Evolutionary conservation across 2,329 filamentous ascomycete species (phyloP), one percentile per base, ranked within the genome.

Genomic region (Fusarium papillatum): DNA sequence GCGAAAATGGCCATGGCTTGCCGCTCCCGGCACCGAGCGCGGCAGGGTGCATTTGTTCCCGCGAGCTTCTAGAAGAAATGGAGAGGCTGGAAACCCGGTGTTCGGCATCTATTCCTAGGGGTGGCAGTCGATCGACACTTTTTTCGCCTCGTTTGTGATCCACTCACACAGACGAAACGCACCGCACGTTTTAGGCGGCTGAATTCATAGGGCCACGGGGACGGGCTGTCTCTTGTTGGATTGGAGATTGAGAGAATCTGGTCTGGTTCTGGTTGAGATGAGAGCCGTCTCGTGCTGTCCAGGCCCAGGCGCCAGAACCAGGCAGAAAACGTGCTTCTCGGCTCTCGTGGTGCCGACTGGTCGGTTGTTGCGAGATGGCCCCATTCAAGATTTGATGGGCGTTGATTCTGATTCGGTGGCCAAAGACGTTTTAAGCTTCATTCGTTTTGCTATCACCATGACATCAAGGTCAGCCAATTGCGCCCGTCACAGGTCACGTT

Each of bases 41-140:
- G 60, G 62, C 69, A 73, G 64, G 41, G 62, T 39, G 31, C 61
- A 65, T 62, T 34, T 48, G 61, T 72, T 71, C 77, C 76, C 70
- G 69, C 71, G 68, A 66, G 46, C 71, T 79, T 80, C 76, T 74
- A 76, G 78, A 79, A 79, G 69, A 64, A 41, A 29, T 29, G 48
- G 24, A 46, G 72, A 34, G 50, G 60, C 55, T 55, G 38, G 70
- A 68, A 72, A 53, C 34, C 66, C 66, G 74, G 68, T 64, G 22
- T 72, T 75, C 71, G 73, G 73, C 66, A 66, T 71, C 50, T 29
- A 57, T 57, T 31, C 50, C 50, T 57, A 31, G 50, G 50, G 50
- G 50, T 57, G 29, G 19, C 26, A 57, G 50, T 57, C 50, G 50
- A 57, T 57, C 29, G 50, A 57, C 50, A 19, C 50, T n/a, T 57